These are phyloP conservation scores for Alternaria triticina DNA, from an alignment of 2,329 filamentous ascomycete species.

Conservation along the genomic window DNA sequence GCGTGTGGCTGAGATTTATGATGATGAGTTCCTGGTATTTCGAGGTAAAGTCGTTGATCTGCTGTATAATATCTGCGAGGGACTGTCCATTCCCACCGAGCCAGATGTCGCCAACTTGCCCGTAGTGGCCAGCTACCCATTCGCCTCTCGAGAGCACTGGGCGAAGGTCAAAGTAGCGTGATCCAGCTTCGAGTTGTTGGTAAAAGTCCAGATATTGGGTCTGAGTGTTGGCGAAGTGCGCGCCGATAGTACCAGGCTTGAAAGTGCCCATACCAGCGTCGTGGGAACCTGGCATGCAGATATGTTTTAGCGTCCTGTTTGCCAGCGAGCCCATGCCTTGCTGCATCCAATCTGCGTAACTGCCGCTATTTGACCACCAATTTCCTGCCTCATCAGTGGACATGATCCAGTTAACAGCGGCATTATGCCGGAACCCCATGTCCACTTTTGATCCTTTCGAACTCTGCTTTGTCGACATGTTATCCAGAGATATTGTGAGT, in stretches of 20 bases:
- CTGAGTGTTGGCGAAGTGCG: slow-evolving; percentile 52
- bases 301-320: slow-evolving; percentile 52
- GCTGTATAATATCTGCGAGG: slow-evolving; percentile 52
- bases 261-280: slow-evolving; percentile 58
- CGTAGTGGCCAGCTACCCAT: slow-evolving; percentile 55
- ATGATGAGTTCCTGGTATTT: slow-evolving; percentile 56
- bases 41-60: slow-evolving; percentile 56
- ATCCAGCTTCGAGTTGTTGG: slow-evolving; percentile 54
- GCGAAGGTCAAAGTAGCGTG: slow-evolving; percentile 58
- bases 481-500: slow-evolving; percentile 39
- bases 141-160: slow-evolving; percentile 49
- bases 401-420: slow-evolving; percentile 47
- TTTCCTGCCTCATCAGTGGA: slow-evolving; percentile 43
- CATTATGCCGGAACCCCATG: slow-evolving; percentile 46
- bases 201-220: slow-evolving; percentile 56
- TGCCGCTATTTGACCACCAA: slow-evolving; percentile 47
- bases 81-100: slow-evolving; percentile 56
- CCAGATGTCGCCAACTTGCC: slow-evolving; percentile 44
- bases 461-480: slow-evolving; percentile 42
- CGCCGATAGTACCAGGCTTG: slow-evolving; percentile 48
- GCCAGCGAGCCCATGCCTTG: slow-evolving; percentile 47
- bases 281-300: slow-evolving; percentile 58
- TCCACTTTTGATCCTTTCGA: slow-evolving; percentile 38
- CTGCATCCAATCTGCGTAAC: slow-evolving; percentile 51
- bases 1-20: slow-evolving; percentile 55